Percentiles rank a stretch among this genome's conserved stretches.
phyloP scores from a whole-genome alignment of 2,329 filamentous ascomycete genomes.

The Zasmidium cellare region DNA sequence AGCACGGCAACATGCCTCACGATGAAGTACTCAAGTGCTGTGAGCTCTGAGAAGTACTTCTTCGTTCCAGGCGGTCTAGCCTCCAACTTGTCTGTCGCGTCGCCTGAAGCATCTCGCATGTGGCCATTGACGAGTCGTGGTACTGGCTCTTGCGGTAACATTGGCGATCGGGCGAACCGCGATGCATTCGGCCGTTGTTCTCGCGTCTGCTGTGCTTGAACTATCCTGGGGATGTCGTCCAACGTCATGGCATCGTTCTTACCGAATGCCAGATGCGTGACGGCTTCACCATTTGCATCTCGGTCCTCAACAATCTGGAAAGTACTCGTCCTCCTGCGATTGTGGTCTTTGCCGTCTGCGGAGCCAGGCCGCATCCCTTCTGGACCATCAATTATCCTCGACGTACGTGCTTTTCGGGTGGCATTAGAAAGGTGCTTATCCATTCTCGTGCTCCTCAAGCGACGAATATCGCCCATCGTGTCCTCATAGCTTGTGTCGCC shows the following conservation, averaged over 20 bases:
- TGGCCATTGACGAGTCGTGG: slow-evolving; percentile 70
- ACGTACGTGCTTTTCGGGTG: slow-evolving; percentile 84
- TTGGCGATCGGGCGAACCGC: slow-evolving; percentile 69
- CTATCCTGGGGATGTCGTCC: slow-evolving; percentile 94
- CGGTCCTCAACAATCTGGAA: slow-evolving; percentile 82
- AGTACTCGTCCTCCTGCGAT: slow-evolving; percentile 43
- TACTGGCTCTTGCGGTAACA: slow-evolving; percentile 65
- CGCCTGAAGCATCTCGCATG: slow-evolving; percentile 65
- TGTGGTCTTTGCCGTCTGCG: slow-evolving; percentile 54
- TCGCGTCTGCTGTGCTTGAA: slow-evolving; percentile 90
- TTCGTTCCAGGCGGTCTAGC: slow-evolving; percentile 50
- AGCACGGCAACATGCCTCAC: slow-evolving; percentile 92
- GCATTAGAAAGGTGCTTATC: slow-evolving; percentile 94
- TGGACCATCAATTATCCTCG: slow-evolving; percentile 87
- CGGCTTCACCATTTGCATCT: slow-evolving; percentile 65
- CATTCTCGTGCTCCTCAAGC: slow-evolving; percentile 86
- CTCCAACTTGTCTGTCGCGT: slow-evolving; percentile 48
- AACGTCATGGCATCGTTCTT: slow-evolving; percentile 88
- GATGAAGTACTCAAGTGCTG: slow-evolving; percentile 95
- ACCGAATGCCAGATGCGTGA: slow-evolving; percentile 79
- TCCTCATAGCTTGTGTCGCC: slow-evolving; percentile 80
- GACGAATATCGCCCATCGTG: slow-evolving; percentile 90
- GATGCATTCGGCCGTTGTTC: slow-evolving; percentile 83
- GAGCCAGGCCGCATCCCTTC: slow-evolving; percentile 74
- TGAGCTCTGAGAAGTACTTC: slow-evolving; percentile 94